Evolutionary conservation across 208 protist species (phyloP).

Genomic region (Leishmania aethiopica): DNA sequence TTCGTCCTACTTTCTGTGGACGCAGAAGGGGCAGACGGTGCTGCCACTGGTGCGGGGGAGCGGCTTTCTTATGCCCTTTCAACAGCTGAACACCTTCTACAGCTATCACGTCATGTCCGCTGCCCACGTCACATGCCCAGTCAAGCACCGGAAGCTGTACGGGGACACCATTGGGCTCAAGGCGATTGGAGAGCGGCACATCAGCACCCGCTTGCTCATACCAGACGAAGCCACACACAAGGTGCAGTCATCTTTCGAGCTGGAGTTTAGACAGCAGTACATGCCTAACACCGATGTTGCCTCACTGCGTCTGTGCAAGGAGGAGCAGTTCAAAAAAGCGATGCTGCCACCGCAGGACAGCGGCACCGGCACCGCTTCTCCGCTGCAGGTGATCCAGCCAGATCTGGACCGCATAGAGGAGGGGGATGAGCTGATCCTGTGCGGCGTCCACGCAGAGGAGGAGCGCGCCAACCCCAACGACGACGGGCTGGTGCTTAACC

Average conservation of each 20-base stretch:
- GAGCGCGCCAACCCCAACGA: slow-evolving; percentile 85
- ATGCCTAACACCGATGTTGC: slow-evolving; percentile 81
- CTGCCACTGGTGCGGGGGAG: slow-evolving; percentile 85
- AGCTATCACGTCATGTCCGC: slow-evolving; percentile 83
- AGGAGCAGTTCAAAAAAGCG: slow-evolving; percentile 37
- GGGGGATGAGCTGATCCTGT: slow-evolving; percentile 65
- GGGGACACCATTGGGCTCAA: slow-evolving; percentile 69
- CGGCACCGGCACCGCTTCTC: neutral
- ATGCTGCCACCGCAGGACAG: neutral
- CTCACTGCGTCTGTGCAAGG: slow-evolving; percentile 54
- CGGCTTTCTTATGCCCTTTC: slow-evolving; percentile 78
- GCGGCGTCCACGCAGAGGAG: slow-evolving; percentile 59
- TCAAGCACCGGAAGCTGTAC: slow-evolving; percentile 64
- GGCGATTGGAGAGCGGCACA: slow-evolving; percentile 87
- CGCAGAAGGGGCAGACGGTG: slow-evolving; percentile 84
- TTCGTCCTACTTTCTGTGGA: slow-evolving; percentile 91
- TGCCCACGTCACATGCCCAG: slow-evolving; percentile 82
- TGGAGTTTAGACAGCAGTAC: slow-evolving; percentile 67
- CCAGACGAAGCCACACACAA: slow-evolving; percentile 32
- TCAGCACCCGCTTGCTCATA: slow-evolving; percentile 69
- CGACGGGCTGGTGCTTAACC: slow-evolving; percentile 56
- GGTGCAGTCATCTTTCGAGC: slow-evolving; percentile 45
- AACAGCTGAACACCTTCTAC: slow-evolving; percentile 75
- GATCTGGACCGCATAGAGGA: slow-evolving; percentile 71
- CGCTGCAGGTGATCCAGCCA: slow-evolving; percentile 55